These are phyloP conservation scores for Saccharomyces hybrid DNA, from an alignment of 1,139 yeast genomes.

Conservation along the genomic window DNA sequence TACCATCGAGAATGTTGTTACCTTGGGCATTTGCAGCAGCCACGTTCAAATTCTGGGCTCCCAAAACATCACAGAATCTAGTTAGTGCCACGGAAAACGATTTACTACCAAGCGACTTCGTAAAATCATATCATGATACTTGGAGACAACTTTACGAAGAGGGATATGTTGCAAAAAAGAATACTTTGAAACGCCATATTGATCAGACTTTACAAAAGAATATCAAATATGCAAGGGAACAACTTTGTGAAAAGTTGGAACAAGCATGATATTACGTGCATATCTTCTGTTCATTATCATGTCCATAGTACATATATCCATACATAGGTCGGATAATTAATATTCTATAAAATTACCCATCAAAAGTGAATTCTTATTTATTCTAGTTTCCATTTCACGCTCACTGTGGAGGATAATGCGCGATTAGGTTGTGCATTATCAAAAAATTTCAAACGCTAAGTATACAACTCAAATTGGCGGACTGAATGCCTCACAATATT, in stretches of 20 bases:
- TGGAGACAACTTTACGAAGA: conserved; percentile 11
- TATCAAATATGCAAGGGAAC: conserved; percentile 10
- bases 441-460: neutral
- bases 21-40: conserved; percentile 21
- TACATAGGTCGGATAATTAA: neutral
- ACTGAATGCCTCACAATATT: too few species aligned
- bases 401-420: neutral
- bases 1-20: conserved; percentile 22
- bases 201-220: conserved; percentile 10
- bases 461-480: neutral
- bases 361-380: neutral
- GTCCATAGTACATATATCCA: conserved; percentile 1
- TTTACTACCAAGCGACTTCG: conserved; percentile 14
- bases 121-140: conserved; percentile 9
- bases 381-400: neutral
- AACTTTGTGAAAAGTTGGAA: conserved; percentile 6
- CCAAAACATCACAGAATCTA: conserved; percentile 19
- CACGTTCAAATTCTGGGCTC: conserved; percentile 17
- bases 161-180: conserved; percentile 11
- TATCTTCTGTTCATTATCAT: neutral
- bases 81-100: conserved; percentile 14
- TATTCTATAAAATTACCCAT: conserved; percentile 2
- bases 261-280: conserved; percentile 1
- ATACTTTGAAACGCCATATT: conserved; percentile 4
- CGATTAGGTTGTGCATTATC: neutral